A percentile compares a stretch with the other conserved stretches of the same genome.
These are phyloP conservation scores for Colletotrichum gloeosporioides DNA, from an alignment of 2,329 filamentous ascomycete species.

Conservation along the genomic window DNA sequence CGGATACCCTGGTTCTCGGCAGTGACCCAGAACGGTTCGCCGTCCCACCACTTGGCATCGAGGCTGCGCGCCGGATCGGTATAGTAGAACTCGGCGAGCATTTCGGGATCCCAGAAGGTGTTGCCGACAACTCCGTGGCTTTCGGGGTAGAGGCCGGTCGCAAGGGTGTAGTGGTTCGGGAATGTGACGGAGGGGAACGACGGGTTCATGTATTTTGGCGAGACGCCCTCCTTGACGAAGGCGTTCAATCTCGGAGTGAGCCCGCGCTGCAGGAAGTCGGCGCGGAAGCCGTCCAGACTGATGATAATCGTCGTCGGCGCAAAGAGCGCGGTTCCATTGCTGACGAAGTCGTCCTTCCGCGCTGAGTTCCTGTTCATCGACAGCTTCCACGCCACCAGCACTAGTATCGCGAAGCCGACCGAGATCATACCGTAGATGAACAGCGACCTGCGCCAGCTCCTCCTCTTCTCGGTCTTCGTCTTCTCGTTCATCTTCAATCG, in stretches of 20 bases:
- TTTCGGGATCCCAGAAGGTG: conserved; percentile 85
- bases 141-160: conserved; percentile 91
- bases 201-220: conserved; percentile 89
- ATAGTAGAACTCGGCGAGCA: conserved; percentile 85
- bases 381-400: conserved; percentile 64
- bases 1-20: conserved; percentile 82
- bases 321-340: conserved; percentile 89
- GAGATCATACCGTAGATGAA: conserved; percentile 58
- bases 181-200: conserved; percentile 98
- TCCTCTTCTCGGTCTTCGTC: conserved; percentile 52
- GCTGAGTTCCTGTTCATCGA: conserved; percentile 49
- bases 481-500: conserved; percentile 54
- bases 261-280: conserved; percentile 85
- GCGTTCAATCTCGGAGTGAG: conserved; percentile 83
- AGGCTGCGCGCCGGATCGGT: conserved; percentile 78
- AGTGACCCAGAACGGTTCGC: conserved; percentile 92
- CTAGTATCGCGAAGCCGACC: conserved; percentile 60
- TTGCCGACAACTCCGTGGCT: conserved; percentile 94
- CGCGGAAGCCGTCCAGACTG: conserved; percentile 93
- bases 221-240: conserved; percentile 83
- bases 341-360: conserved; percentile 46
- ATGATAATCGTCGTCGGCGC: conserved; percentile 92
- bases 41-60: conserved; percentile 91
- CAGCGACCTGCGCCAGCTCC: conserved; percentile 59
- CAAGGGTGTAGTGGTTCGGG: conserved; percentile 93